Evolutionary conservation across 257 asterid genomes (phyloP).

Genomic region (Ajuga chamaepitys): DNA sequence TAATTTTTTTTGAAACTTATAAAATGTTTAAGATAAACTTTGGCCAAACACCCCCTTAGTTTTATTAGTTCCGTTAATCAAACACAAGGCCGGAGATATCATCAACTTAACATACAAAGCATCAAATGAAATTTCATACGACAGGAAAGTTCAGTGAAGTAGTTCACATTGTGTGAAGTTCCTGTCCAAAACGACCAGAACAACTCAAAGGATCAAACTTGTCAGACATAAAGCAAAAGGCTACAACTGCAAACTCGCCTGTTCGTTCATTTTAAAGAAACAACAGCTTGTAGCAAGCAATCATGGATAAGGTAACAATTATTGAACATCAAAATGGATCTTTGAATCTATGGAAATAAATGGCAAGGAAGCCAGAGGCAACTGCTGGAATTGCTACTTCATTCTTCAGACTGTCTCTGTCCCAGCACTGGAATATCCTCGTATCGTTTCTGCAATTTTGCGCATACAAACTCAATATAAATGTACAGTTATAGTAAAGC

Average conservation of each 20-base stretch:
- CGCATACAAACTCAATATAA: not conserved
- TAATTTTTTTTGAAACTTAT: no score
- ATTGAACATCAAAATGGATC: constrained; percentile 31
- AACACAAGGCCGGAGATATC: no score
- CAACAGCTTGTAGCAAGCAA: constrained; percentile 13
- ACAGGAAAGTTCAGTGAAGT: constrained; percentile 2
- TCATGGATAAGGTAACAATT: constrained; percentile 19
- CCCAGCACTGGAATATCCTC: constrained; percentile 86
- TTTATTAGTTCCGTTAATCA: no score
- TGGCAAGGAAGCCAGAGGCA: not conserved
- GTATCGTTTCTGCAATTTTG: constrained; percentile 61
- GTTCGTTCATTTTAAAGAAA: constrained; percentile 8
- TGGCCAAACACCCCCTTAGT: no score
- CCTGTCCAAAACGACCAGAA: constrained; percentile 11
- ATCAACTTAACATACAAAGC: not conserved
- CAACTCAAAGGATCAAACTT: not conserved
- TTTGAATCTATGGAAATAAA: constrained; percentile 17
- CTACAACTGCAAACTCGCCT: constrained; percentile 13
- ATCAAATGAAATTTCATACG: not conserved
- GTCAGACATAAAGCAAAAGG: constrained; percentile 6
- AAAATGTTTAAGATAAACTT: no score
- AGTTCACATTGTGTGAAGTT: constrained; percentile 1
- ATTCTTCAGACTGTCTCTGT: constrained; percentile 72
- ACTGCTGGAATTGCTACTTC: constrained; percentile 18
- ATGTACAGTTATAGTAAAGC: not conserved